Base-by-base conservation (phyloP, 1,139 yeast genomes). In the Hemisphaericaspora subhashii region DNA sequence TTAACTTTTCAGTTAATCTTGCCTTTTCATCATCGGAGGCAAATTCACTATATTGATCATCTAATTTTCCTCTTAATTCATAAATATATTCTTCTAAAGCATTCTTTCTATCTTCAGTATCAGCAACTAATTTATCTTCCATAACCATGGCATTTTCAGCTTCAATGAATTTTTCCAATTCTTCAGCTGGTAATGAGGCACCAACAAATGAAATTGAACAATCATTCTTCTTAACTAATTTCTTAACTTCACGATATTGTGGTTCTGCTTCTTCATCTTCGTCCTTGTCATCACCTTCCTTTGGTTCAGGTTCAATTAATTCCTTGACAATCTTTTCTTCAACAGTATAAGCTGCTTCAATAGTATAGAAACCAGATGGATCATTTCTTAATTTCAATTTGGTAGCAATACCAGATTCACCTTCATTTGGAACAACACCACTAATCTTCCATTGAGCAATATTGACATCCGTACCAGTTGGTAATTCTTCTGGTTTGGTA, bases 21-120 rank as follows among this genome's bases (percentile, higher is more conserved):
- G 74, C 72, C 80, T 90, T 92, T 77, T 92, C 98, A 58, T 81
- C 89, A 45, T 84, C 94, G 51, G 84, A 77, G 48, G 98, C 97
- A 62, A 90, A 92, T 53, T 77, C 83, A 54, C 88, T 78, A 67
- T 90, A 92, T 60, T 83, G 83, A 43, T 89, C 98, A 46, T 90
- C 97, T 60, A 94, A 79, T 76, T 94, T 92, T 64, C 96, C 96
- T 76, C 98, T 87, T 68, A 92, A 82, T 58, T 88, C 95, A 74
- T 92, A 92, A 60, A 94, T 92, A 79, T 92, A 92, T 76, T 92
- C 98, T 77, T 92, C 98, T 50, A 94, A 79, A 52, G 96, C 94
- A 66, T 92, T 92, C 86, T 92, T 92, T 71, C 90, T 88, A 74
- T 92, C 98, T 76, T 92, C 98, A 52, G 98, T 94, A 74, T 92